Conservation (phyloP, 495 filamentous ascomycete genomes). For the Aspergillus bertholletiae region DNA sequence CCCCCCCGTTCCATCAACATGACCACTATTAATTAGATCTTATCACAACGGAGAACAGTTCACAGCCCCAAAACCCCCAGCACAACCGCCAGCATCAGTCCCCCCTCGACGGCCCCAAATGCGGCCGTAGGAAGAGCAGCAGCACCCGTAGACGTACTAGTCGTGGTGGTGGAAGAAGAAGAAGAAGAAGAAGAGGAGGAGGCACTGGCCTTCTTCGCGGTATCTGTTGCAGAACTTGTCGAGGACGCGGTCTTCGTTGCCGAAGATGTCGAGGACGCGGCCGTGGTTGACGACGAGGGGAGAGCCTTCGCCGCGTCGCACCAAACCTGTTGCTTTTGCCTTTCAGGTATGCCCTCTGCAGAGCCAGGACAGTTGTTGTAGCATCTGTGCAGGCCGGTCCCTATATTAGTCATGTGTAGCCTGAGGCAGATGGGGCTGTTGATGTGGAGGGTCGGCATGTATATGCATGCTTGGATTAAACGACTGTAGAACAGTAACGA, state of each 20-base stretch:
- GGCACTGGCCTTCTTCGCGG: not conserved
- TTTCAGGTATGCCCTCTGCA: slow-evolving; percentile 18
- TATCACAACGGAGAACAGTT: too few relatives aligned
- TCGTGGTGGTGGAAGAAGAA: not conserved
- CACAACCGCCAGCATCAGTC: not conserved
- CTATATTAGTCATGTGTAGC: not conserved
- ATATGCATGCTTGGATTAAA: too few relatives aligned
- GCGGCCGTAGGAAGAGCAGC: not conserved
- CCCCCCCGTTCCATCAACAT: too few relatives aligned
- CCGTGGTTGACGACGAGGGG: not conserved
- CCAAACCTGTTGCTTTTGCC: slow-evolving; percentile 23
- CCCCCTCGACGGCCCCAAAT: not conserved
- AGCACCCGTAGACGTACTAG: not conserved
- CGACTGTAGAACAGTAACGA: too few relatives aligned
- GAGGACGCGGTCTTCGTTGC: not conserved
- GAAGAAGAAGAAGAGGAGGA: too few relatives aligned
- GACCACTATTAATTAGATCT: too few relatives aligned
- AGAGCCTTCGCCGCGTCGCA: slow-evolving; percentile 31
- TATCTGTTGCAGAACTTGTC: not conserved
- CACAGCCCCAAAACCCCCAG: not conserved
- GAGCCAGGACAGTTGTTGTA: slow-evolving; percentile 39
- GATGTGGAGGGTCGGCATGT: not conserved
- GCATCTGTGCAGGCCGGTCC: slow-evolving; percentile 18
- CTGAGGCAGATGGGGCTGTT: too few relatives aligned
- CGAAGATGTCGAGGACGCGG: not conserved